A percentile compares a stretch with the other conserved stretches of the same genome.
phyloP scores from a whole-genome alignment of 2,329 filamentous ascomycete genomes.

The Cordyceps fumosorosea region DNA sequence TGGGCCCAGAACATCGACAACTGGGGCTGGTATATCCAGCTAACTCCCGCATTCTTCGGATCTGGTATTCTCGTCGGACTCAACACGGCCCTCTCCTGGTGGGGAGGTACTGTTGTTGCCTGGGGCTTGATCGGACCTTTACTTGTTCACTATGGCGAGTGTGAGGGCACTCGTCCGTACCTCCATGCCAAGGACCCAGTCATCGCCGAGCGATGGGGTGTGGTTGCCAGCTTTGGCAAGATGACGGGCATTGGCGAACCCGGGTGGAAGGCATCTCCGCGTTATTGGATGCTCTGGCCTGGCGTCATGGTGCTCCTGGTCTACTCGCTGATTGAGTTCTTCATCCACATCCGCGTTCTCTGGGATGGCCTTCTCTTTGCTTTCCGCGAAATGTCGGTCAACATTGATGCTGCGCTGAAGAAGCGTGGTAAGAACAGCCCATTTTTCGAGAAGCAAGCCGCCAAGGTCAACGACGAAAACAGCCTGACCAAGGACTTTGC shows the following conservation, averaged over 20 bases:
- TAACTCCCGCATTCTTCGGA: constrained; percentile 55
- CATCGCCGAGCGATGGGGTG: constrained; percentile 24
- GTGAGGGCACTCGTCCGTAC: constrained; percentile 33
- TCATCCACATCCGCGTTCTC: constrained; percentile 33
- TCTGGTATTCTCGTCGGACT: constrained; percentile 44
- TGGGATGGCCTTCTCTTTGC: constrained; percentile 29
- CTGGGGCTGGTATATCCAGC: constrained; percentile 56
- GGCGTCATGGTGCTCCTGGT: constrained; percentile 38
- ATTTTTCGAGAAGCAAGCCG: constrained; percentile 31
- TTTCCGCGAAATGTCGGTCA: constrained; percentile 23
- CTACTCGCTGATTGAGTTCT: constrained; percentile 34
- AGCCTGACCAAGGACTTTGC: constrained; percentile 34
- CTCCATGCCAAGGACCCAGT: constrained; percentile 18
- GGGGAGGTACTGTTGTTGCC: constrained; percentile 46
- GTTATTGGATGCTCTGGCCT: constrained; percentile 39
- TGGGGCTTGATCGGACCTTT: constrained; percentile 46
- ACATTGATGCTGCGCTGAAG: constrained; percentile 26
- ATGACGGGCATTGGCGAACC: constrained; percentile 24
- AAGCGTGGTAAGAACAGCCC: constrained; percentile 24
- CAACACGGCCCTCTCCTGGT: constrained; percentile 53
- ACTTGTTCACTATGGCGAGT: constrained; percentile 43
- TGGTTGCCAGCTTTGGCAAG: constrained; percentile 24
- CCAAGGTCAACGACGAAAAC: constrained; percentile 25
- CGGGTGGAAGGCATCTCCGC: constrained; percentile 28
- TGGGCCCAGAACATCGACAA: constrained; percentile 47